Percentiles rank a stretch among this genome's conserved stretches.
These are phyloP conservation scores for Triticum aestivum DNA, from an alignment of 176 grass and related monocot species.

Conservation along the genomic window DNA sequence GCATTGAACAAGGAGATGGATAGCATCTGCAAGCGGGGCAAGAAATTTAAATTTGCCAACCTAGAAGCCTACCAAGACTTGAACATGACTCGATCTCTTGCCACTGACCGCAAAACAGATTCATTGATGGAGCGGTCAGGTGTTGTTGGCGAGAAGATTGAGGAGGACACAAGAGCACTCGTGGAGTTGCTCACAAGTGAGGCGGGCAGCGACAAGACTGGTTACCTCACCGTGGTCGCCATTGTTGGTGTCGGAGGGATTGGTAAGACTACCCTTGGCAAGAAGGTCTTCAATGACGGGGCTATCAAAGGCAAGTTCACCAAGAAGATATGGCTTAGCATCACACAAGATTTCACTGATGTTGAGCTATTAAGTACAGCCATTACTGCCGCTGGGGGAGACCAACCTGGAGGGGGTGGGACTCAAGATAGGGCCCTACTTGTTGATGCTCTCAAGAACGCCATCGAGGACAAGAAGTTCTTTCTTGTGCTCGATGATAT, in stretches of 20 bases:
- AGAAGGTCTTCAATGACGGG: background rate
- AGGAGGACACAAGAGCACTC: background rate
- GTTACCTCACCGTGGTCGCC: rapidly evolving
- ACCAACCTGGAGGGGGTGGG: rapidly evolving
- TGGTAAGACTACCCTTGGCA: background rate
- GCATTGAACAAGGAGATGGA: too few relatives aligned
- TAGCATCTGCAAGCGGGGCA: too few relatives aligned
- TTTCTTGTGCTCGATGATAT: background rate
- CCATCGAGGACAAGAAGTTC: background rate
- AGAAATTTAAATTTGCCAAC: background rate
- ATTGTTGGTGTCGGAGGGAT: background rate
- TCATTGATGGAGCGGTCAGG: background rate
- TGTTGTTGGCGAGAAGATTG: background rate
- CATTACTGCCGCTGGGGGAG: background rate
- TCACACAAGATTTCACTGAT: background rate
- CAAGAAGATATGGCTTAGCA: background rate
- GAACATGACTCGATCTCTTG: too few relatives aligned
- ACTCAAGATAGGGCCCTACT: background rate
- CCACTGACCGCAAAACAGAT: too few relatives aligned
- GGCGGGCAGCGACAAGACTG: background rate
- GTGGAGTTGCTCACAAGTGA: background rate
- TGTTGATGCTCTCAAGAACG: background rate
- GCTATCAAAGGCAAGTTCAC: background rate
- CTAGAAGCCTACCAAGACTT: background rate
- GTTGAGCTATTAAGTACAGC: background rate